Evolutionary conservation across 2,329 filamentous ascomycete species (phyloP), one percentile per base, ranked within the genome.

Genomic region (Calonectria pseudoreteaudii): DNA sequence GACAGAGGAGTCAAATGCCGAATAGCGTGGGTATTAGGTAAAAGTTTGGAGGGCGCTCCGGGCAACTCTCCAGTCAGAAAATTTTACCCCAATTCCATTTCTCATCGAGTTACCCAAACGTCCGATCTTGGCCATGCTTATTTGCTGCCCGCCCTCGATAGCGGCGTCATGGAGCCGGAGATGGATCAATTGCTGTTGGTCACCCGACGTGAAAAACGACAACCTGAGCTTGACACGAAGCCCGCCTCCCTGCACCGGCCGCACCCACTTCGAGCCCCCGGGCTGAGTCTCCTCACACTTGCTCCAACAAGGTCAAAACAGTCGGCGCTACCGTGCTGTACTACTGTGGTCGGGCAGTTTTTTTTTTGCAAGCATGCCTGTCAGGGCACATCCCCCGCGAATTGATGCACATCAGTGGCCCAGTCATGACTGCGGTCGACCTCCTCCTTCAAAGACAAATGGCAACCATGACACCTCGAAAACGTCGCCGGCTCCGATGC

Each of bases 1-100:
- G 65, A 72, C 71, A 71, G 78, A 78, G 77, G 78, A 78, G 78
- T 73, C 70, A 79, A 80, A 74, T 78, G 78, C 79, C 78, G 76
- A 80, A 74, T 81, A 77, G 78, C 79, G 79, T 82, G 79, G 77
- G 72, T 76, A 84, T 84, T 84, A 84, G 78, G 82, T 84, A 84
- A 84, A 82, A 82, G 75, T 81, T 82, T 83, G 80, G 76, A 74
- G 65, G 41, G 62, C 47, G 71, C 67, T 76, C 76, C 70, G 75
- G 71, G 72, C 70, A 52, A 72, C 76, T 82, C 81, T 82, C 83
- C 83, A 84, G 81, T 84, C 82, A 83, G 80, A 83, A 81, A 36
- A 74, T 82, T 83, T 83, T 80, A 74, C 70, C 58, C 66, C 78
- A 74, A 84, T 81, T 81, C 80, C 71, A 82, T 82, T 83, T 82